Evolutionary conservation across 2,329 filamentous ascomycete species (phyloP).

Genomic region (Colletotrichum magnum): DNA sequence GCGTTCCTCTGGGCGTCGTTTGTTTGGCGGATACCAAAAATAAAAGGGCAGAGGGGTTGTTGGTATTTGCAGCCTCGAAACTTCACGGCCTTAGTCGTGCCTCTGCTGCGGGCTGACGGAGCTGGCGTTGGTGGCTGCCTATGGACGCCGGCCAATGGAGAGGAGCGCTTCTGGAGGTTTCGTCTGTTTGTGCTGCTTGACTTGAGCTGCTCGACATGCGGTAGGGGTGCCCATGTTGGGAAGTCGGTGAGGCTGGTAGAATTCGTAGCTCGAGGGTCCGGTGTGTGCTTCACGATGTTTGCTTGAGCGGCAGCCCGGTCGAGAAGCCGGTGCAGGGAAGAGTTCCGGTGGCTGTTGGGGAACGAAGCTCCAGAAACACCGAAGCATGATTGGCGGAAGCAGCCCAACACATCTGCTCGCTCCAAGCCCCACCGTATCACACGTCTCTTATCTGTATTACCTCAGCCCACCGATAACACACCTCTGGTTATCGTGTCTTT

Average conservation of each 20-base stretch:
- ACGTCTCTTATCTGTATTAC: not conserved
- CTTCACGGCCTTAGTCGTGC: too few relatives aligned
- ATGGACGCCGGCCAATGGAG: not conserved
- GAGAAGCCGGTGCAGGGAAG: not conserved
- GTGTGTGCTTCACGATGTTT: slow-evolving; percentile 8
- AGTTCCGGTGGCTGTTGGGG: too few relatives aligned
- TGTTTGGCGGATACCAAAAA: not conserved
- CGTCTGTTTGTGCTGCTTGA: slow-evolving; percentile 1
- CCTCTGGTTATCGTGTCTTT: not conserved
- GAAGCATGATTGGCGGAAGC: not conserved
- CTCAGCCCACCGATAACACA: slow-evolving; percentile 11
- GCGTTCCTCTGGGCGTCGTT: not conserved
- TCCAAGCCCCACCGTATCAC: not conserved
- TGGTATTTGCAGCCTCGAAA: too few relatives aligned
- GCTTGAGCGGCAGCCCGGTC: slow-evolving; percentile 3
- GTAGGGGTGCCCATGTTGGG: not conserved
- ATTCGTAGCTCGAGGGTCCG: not conserved
- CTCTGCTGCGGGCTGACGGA: not conserved
- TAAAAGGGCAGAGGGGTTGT: too few relatives aligned
- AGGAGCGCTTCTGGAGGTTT: not conserved
- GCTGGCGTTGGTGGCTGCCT: not conserved
- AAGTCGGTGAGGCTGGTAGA: not conserved
- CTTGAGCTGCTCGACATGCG: not conserved
- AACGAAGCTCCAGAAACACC: too few relatives aligned
- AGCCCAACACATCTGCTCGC: not conserved